These are phyloP conservation scores for Ceratobasidium sp. DNA, from an alignment of 1,284 basidiomycete genomes.

Conservation along the genomic window DNA sequence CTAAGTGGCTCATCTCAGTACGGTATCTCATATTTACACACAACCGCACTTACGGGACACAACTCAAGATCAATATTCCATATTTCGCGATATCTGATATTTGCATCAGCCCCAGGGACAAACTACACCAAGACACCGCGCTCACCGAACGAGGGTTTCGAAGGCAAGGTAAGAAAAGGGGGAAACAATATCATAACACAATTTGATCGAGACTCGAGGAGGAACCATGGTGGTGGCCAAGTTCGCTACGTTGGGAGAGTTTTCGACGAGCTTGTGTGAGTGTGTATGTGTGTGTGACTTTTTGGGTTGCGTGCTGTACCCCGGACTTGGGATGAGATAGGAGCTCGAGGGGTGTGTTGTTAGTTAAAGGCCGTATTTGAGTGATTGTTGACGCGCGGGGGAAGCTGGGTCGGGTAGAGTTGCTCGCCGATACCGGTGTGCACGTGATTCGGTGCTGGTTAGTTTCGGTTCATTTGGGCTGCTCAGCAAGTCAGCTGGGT, in stretches of 20 bases:
- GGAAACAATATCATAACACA: slow-evolving; percentile 37
- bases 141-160: slow-evolving; percentile 27
- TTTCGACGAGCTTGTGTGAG: background rate
- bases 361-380: slow-evolving; percentile 1
- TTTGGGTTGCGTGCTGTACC: background rate
- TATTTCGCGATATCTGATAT: slow-evolving; percentile 28
- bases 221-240: slow-evolving; percentile 8
- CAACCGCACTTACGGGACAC: slow-evolving; percentile 25
- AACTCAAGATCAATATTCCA: slow-evolving; percentile 40
- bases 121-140: background rate
- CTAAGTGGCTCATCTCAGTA: slow-evolving; percentile 12
- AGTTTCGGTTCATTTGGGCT: background rate
- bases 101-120: background rate
- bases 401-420: background rate
- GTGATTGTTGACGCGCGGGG: background rate
- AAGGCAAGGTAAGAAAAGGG: slow-evolving; percentile 39
- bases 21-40: background rate
- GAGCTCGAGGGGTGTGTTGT: slow-evolving; percentile 1
- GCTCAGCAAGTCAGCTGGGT: background rate
- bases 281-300: background rate
- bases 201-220: slow-evolving; percentile 37
- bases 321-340: slow-evolving; percentile 6
- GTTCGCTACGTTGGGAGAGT: too few species aligned
- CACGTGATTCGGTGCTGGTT: slow-evolving; percentile 3
- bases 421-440: background rate